Evolutionary conservation across 2,329 filamentous ascomycete species (phyloP), one percentile per base, ranked within the genome.

Genomic region (Plectosphaerella cucumerina): DNA sequence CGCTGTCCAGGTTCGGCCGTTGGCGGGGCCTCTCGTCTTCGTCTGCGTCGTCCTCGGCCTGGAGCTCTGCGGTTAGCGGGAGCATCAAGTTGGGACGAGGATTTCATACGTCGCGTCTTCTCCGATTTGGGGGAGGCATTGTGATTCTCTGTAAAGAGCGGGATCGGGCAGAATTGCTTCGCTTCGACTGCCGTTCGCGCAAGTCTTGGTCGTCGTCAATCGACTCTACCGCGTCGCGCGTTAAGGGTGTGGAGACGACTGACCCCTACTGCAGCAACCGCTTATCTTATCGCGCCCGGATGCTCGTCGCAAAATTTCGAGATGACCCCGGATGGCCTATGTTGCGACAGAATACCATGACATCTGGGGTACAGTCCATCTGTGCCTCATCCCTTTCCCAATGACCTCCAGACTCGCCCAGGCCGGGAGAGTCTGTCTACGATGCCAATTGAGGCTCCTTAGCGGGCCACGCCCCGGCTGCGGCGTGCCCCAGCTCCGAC

Each of bases 391-490:
- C 17, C 39, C 18, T 18, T 39, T 49, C 47, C 59, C 60, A 53
- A 73, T 73, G 70, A 59, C 71, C 56, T 64, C 67, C 18, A 65
- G 65, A 56, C 62, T 62, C 52, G 58, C 53, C 9, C 57, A 61
- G 48, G 59, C 62, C 53, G 61, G 66, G 62, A 65, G 62, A 35
- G 59, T 69, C 33, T 70, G 67, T 54, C 57, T 63, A 44, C 59
- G 59, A 59, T 71, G 70, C 54, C 64, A 65, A 42, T 56, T 60
- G 20, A 60, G 64, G 50, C 50, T 70, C 17, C 55, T 51, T 37
- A 48, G 50, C 45, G 47, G 47, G 15, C 47, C 54, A 11, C 47
- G 49, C 42, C 51, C 50, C 33, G 20, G 26, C 44, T 48, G 44
- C 49, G 41, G 48, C 17, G 21, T 20, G n/a, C n/a, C n/a, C 18